Base-by-base conservation (phyloP, 106 monocot species). In the Gastrodia elata region DNA sequence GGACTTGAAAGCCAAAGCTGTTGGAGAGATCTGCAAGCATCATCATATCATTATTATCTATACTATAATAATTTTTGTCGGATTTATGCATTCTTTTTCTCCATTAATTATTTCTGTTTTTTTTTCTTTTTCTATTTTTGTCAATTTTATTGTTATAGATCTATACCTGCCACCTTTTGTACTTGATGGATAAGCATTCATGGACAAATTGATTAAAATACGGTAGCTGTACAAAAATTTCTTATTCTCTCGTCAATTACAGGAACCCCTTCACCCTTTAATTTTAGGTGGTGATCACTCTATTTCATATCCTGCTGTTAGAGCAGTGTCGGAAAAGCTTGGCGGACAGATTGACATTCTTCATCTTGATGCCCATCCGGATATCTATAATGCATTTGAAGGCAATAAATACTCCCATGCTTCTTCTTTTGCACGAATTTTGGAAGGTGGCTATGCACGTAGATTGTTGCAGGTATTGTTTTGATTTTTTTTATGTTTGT, bases 231-330 rank as follows among this genome's bases (percentile, higher is more conserved):
- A 52, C 22, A 7, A 22, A 52, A 52, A 22, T 22, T n/a, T 22
- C 18, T 67, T 38, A 38, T 67, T 34, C 34, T 25, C 39, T 39
- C 8, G 36, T 78, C 18, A 39, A 81, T 39, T 79, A 16, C 80
- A 97, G 97, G 83, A 90, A 61, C 92, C 92, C 57, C 86, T 97
- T 64, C 85, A 86, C 6, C 97, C 97, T 41, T 82, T 97, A 81
- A 86, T 97, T 49, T 79, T 97, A 48, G 97, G 97, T 18, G 97
- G 97, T 52, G 97, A 97, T 71, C 97, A 92, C 82, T 97, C 97
- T 41, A 97, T 97, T 77, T 93, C 97, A 61, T 97, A 81, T 38
- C 97, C 97, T 33, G 97, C 87, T 64, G 92, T 97, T 55, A 80
- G 97, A 80, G 90, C 93, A 39, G 90, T 97, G 37, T 92, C 96